Conservation (phyloP, 768 basidiomycete species). For the Tephrocybe rancida region DNA sequence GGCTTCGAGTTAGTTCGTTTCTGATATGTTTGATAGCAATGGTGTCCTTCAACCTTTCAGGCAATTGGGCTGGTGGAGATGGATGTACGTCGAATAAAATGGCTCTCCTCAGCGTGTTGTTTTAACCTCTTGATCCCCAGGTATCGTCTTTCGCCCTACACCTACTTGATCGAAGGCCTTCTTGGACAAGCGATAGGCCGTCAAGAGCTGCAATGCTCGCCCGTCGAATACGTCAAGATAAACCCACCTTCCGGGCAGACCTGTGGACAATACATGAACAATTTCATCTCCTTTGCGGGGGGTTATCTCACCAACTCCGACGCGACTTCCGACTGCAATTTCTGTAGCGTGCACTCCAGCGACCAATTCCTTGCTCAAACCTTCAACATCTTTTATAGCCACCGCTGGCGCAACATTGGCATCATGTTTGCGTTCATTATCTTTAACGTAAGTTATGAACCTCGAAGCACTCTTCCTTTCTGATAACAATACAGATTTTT, state of each 20-base stretch:
- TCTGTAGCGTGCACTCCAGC: constrained; percentile 60
- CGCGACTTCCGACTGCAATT: constrained; percentile 55
- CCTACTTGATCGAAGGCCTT: constrained; percentile 54
- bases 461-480: neutral
- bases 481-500: constrained; percentile 30
- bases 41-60: constrained; percentile 65
- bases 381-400: constrained; percentile 60
- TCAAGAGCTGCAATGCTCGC: constrained; percentile 47
- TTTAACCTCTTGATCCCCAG: constrained; percentile 7
- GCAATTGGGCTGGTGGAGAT: constrained; percentile 64
- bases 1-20: neutral
- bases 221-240: constrained; percentile 53
- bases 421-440: constrained; percentile 47
- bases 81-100: constrained; percentile 47
- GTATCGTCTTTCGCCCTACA: constrained; percentile 50
- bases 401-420: constrained; percentile 59
- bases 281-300: constrained; percentile 50
- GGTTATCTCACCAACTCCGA: constrained; percentile 60
- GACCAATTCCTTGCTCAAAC: constrained; percentile 53
- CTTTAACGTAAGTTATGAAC: constrained; percentile 47
- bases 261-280: constrained; percentile 52
- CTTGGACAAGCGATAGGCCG: constrained; percentile 44
- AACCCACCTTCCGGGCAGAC: constrained; percentile 54
- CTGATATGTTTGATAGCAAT: constrained; percentile 33
- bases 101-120: neutral